These are phyloP conservation scores for Cyberlindnera euphorbiiphila DNA, from an alignment of 805 yeast genomes.

Conservation along the genomic window DNA sequence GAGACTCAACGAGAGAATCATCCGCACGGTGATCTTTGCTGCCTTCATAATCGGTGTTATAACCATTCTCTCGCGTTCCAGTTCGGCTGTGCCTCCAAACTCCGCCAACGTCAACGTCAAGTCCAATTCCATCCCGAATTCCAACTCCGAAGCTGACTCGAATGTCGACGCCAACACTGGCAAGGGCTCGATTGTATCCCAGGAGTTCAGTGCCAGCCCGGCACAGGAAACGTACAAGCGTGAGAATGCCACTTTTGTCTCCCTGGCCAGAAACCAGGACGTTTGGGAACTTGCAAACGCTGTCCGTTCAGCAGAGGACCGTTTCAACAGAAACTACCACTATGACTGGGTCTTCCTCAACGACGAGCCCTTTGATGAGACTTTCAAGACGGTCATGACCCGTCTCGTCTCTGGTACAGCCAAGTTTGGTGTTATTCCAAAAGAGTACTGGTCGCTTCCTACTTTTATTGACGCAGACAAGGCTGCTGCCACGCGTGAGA, in stretches of 20 bases:
- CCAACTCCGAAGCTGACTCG: too few relatives aligned
- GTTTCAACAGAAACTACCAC: constrained; percentile 75
- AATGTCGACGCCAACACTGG: background rate
- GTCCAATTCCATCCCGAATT: too few relatives aligned
- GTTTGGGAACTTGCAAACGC: constrained; percentile 57
- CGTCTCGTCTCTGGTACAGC: constrained; percentile 73
- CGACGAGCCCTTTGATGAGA: constrained; percentile 79
- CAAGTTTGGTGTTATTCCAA: constrained; percentile 75
- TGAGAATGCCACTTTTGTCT: constrained; percentile 75
- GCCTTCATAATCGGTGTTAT: constrained; percentile 19
- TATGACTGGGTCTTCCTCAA: constrained; percentile 96
- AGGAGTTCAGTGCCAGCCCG: too few relatives aligned
- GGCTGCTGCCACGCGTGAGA: constrained; percentile 53
- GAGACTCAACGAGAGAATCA: constrained; percentile 20
- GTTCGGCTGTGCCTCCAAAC: background rate
- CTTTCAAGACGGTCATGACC: constrained; percentile 65
- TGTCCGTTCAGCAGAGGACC: constrained; percentile 77
- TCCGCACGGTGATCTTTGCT: constrained; percentile 19
- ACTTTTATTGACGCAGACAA: constrained; percentile 70
- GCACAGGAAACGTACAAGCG: too few relatives aligned
- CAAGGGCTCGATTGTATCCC: constrained; percentile 1
- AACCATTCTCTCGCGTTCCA: constrained; percentile 15
- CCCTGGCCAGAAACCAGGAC: constrained; percentile 76
- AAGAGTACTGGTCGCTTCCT: constrained; percentile 86
- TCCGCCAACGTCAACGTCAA: too few relatives aligned